Evolutionary conservation across 805 yeast species (phyloP).

Genomic region (Candida maris): DNA sequence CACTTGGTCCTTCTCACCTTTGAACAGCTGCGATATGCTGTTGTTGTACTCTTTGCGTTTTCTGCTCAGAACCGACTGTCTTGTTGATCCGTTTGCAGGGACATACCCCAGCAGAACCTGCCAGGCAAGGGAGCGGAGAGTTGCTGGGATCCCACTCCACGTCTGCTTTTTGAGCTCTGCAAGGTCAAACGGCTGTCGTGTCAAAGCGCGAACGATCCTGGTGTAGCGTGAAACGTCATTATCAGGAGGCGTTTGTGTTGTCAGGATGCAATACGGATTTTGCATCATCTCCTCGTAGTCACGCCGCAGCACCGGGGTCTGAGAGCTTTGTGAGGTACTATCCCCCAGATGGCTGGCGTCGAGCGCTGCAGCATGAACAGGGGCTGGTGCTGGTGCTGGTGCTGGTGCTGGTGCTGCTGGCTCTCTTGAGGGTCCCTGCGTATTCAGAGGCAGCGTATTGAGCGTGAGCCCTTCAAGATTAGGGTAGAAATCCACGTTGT

Average conservation of each 20-base stretch:
- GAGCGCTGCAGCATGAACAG: not conserved
- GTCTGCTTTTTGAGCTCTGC: constrained; percentile 71
- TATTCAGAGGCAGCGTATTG: not conserved
- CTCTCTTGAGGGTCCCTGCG: too few relatives aligned
- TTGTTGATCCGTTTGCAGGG: constrained; percentile 78
- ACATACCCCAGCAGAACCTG: constrained; percentile 84
- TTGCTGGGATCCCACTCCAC: constrained; percentile 92
- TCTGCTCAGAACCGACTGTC: constrained; percentile 63
- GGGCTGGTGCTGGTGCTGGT: not conserved
- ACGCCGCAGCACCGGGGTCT: constrained; percentile 23
- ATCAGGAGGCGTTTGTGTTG: constrained; percentile 26
- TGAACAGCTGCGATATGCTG: constrained; percentile 65
- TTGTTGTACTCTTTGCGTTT: constrained; percentile 84
- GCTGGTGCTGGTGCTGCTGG: constrained; percentile 1
- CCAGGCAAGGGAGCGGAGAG: constrained; percentile 83
- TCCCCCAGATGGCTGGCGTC: constrained; percentile 8
- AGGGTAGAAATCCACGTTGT: constrained; percentile 17
- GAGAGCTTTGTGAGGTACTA: constrained; percentile 11
- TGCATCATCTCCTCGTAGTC: constrained; percentile 37
- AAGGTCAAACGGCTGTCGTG: constrained; percentile 55
- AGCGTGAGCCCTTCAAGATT: constrained; percentile 14
- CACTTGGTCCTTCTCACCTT: constrained; percentile 58
- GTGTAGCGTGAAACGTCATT: constrained; percentile 54
- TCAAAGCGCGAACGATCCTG: constrained; percentile 62
- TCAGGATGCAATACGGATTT: constrained; percentile 40